Conservation (phyloP, 164 flowering plant genomes). For the Malania oleifera region DNA sequence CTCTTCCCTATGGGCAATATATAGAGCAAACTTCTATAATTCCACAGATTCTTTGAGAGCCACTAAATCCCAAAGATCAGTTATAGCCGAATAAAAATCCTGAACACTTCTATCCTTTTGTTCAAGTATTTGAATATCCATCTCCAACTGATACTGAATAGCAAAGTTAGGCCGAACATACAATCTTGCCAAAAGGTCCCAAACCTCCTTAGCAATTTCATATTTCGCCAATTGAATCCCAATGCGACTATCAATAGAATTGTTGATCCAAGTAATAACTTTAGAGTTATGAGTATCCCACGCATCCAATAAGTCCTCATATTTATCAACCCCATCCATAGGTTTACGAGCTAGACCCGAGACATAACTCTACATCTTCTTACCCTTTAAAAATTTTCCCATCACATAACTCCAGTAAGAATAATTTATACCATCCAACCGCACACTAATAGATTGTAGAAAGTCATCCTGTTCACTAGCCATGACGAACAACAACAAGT, state of each 20-base stretch:
- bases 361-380: neutral
- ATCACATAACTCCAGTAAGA: constrained; percentile 1
- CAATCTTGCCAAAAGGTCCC: neutral
- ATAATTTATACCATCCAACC: neutral
- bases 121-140: neutral
- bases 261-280: no score
- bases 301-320: constrained; percentile 1
- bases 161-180: neutral
- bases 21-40: no score
- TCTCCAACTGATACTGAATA: neutral
- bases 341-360: neutral
- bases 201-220: neutral
- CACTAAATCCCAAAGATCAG: no score
- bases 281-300: no score
- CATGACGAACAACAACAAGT: neutral
- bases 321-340: constrained; percentile 1
- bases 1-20: no score
- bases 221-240: no score
- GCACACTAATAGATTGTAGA: no score
- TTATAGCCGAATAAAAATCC: no score
- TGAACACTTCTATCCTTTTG: no score
- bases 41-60: neutral
- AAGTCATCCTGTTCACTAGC: neutral
- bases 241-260: no score
- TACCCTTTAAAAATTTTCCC: neutral